Percentiles rank a stretch among this genome's conserved stretches.
Conservation (phyloP, 2,329 filamentous ascomycete species). For the Dactylonectria estremocensis region DNA sequence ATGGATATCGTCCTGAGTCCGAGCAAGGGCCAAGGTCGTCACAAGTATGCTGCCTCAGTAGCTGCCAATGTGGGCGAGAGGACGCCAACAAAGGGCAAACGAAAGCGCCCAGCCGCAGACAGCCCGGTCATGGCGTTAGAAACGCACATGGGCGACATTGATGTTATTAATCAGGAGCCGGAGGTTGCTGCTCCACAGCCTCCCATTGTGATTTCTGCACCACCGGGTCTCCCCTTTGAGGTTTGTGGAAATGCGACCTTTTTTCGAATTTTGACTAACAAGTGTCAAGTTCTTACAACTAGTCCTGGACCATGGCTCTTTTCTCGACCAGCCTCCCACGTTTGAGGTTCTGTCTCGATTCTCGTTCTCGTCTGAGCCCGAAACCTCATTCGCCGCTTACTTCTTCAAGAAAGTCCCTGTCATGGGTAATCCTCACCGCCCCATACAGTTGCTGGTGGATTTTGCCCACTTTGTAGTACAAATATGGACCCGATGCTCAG, state of each 20-base stretch:
- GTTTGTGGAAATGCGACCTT: slow-evolving; percentile 51
- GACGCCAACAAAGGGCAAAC: slow-evolving; percentile 78
- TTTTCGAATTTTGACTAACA: slow-evolving; percentile 41
- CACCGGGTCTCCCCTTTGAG: slow-evolving; percentile 60
- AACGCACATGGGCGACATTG: slow-evolving; percentile 61
- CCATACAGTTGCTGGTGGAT: slow-evolving; percentile 71
- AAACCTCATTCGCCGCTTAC: slow-evolving; percentile 74
- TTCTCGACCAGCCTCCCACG: slow-evolving; percentile 70
- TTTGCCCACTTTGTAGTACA: slow-evolving; percentile 76
- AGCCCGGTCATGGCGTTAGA: slow-evolving; percentile 77
- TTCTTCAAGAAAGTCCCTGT: slow-evolving; percentile 78
- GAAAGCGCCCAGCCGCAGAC: slow-evolving; percentile 76
- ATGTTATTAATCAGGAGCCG: slow-evolving; percentile 52
- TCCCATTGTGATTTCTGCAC: slow-evolving; percentile 41
- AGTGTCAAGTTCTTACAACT: slow-evolving; percentile 70
- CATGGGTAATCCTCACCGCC: slow-evolving; percentile 65
- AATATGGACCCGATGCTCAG: slow-evolving; percentile 78
- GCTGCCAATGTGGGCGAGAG: slow-evolving; percentile 64
- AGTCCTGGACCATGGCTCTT: slow-evolving; percentile 74
- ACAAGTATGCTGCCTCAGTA: slow-evolving; percentile 59
- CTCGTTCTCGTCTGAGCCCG: slow-evolving; percentile 74
- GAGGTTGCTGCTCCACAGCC: slow-evolving; percentile 36
- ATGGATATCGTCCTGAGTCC: slow-evolving; percentile 70
- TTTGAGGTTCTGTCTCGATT: slow-evolving; percentile 79
- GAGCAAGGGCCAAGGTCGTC: slow-evolving; percentile 63